Conservation (phyloP, 495 filamentous ascomycete species). For the Staphylotrichum tortipilum region DNA sequence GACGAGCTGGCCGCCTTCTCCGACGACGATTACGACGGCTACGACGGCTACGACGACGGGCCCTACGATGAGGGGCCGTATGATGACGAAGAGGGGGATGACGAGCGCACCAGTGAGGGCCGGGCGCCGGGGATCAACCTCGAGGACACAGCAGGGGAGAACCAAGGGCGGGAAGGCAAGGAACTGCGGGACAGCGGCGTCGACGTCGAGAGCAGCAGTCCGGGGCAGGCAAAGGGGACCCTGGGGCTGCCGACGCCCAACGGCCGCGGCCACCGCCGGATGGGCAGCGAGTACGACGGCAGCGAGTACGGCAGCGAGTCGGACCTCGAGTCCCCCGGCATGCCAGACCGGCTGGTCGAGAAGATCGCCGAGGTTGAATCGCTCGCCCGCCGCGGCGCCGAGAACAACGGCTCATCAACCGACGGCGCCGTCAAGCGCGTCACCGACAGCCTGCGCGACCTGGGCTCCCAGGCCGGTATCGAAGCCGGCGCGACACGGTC, state of each 20-base stretch:
- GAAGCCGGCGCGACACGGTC: constrained; percentile 75
- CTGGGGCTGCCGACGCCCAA: constrained; percentile 32
- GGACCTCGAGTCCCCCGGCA: constrained; percentile 62
- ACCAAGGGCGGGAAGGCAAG: constrained; percentile 7
- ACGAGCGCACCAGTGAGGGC: constrained; percentile 47
- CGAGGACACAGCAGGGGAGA: constrained; percentile 9
- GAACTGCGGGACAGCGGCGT: constrained; percentile 36
- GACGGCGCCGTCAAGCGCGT: constrained; percentile 65
- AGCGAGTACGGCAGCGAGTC: constrained; percentile 60
- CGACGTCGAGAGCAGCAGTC: constrained; percentile 36
- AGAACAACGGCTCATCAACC: constrained; percentile 57
- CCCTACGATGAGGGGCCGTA: constrained; percentile 29
- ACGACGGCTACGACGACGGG: constrained; percentile 53
- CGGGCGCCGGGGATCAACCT: constrained; percentile 26
- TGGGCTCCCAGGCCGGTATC: constrained; percentile 71
- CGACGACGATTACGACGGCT: constrained; percentile 47
- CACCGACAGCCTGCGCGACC: constrained; percentile 63
- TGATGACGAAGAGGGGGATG: constrained; percentile 48
- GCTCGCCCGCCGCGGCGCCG: constrained; percentile 61
- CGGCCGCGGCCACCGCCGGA: constrained; percentile 36
- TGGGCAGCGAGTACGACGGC: constrained; percentile 48
- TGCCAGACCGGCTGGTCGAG: constrained; percentile 62
- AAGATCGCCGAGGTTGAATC: constrained; percentile 72
- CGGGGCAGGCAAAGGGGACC: constrained; percentile 21
- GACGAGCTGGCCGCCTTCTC: constrained; percentile 64